Evolutionary conservation across 2,329 filamentous ascomycete genomes (phyloP), one percentile per base, ranked within the genome.

Genomic region (Botrytis tulipae): DNA sequence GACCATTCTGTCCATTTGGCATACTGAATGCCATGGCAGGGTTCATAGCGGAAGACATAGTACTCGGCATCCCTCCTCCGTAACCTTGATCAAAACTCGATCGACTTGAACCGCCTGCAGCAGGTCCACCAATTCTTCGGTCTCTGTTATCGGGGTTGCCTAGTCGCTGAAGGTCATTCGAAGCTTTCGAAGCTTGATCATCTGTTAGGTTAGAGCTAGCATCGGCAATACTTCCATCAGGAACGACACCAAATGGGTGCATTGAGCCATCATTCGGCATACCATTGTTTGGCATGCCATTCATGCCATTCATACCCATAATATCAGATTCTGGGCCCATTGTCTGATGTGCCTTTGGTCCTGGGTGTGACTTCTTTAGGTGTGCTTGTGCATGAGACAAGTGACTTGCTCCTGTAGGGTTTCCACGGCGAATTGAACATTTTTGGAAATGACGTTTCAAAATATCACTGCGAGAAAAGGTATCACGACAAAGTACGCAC

Each of bases 381-480:
- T 97, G 93, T 77, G 93, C 92, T 83, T 95, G 93, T 51, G 94
- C 93, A 84, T 98, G 94, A 78, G 95, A 97, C 83, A 99, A 84
- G 85, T 99, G 96, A 81, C 93, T 97, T 76, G 94, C 94, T 79
- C 95, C 95, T 25, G 94, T 97, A 72, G 96, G 95, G 84, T 98
- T 98, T 74, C 96, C 96, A 82, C 96, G 92, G 80, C 96, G 91
- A 77, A 98, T 94, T 57, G 96, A 98, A 85, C 96, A 99, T 86
- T 99, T 99, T 84, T 98, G 95, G 85, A 98, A 99, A 85, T 99
- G 96, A 77, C 96, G 93, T 87, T 99, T 99, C 80, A 99, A 86
- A 77, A 99, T 98, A 82, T 99, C 96, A 87, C 94, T 97, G 82
- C 96, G 92, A 67, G 94, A 97, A 84, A 99, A 99, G 48, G 95